Base-by-base conservation (phyloP, 208 protist genomes). In the Leishmania guyanensis region DNA sequence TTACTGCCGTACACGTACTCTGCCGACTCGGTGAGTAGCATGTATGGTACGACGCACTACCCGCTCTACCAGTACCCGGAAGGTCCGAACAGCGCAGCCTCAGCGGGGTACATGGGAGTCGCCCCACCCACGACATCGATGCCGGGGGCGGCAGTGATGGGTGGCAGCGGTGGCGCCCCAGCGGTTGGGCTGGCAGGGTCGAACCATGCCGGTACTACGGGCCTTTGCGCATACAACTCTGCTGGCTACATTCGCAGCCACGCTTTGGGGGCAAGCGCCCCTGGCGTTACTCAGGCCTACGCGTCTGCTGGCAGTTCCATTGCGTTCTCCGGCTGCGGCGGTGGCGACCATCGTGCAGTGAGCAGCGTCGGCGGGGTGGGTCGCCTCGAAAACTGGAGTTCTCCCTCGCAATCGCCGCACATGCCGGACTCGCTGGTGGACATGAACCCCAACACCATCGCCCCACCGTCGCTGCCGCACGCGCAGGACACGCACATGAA, bases 21-120 rank as follows among this genome's bases (percentile, higher is more conserved):
- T 39, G 76, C 53, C 26, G 86, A 89, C 75, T 89, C 86, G 26
- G 86, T 89, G 43, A 82, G 80, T 62, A 82, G 77, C 77, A 75
- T 86, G 83, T 86, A 85, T 50, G 86, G 86, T 66, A 89, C 80
- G n/a, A 83, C 84, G 60, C 83, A 86, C 77, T 89, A 89, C 68
- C 86, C 86, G 3, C 77, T 86, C n/a, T 89, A 86, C 51, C 78
- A 83, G 78, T 86, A 86, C 74, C 82, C 82, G 5, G 82, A 86
- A 10, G 82, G 78, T n/a, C 48, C 60, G 17, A 53, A 6, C 50
- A 17, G 33, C 16, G n/a, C 12, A 8, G 36, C 17, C 0, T 48
- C 71, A 26, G 39, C 75, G 29, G 58, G 0, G 43, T 56, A 39
- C 53, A 36, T 36, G 3, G 53, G 43, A 48, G 75, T 36, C 36